phyloP scores from a whole-genome alignment of 176 grass and related monocot species.

The Musa acuminata region DNA sequence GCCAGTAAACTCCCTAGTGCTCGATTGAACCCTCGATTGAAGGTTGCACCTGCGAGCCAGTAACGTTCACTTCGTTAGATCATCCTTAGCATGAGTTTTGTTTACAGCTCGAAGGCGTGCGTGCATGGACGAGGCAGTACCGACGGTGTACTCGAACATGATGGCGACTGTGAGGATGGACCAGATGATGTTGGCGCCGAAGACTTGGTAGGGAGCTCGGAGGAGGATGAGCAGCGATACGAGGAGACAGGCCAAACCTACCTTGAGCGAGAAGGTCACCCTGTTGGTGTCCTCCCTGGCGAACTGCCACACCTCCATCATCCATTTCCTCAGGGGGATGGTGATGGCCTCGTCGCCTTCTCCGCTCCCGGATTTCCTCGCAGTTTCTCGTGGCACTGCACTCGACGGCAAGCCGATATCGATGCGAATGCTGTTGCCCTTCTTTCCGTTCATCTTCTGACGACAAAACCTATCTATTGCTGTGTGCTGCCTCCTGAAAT shows the following conservation, averaged over 20 bases:
- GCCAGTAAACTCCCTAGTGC: constrained; percentile 71
- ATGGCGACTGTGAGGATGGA: constrained; percentile 79
- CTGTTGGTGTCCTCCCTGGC: constrained; percentile 52
- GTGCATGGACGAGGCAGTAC: constrained; percentile 19
- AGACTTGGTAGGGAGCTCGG: constrained; percentile 52
- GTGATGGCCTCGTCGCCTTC: background rate
- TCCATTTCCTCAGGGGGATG: constrained; percentile 44
- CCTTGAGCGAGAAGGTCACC: constrained; percentile 71
- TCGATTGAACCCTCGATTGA: constrained; percentile 71
- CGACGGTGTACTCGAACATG: constrained; percentile 93
- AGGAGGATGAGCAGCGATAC: constrained; percentile 76
- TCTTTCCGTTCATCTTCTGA: constrained; percentile 72
- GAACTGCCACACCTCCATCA: constrained; percentile 57
- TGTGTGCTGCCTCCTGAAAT: background rate
- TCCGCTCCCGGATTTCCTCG: constrained; percentile 25
- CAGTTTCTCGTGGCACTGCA: background rate
- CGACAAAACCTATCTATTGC: background rate
- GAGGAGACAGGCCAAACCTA: constrained; percentile 68
- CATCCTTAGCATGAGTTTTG: background rate
- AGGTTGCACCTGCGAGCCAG: constrained; percentile 50
- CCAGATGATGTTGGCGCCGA: constrained; percentile 72
- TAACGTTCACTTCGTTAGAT: constrained; percentile 4
- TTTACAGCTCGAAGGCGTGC: background rate
- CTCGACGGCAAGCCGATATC: constrained; percentile 26
- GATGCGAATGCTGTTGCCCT: constrained; percentile 56